phyloP scores from a whole-genome alignment of 1,284 basidiomycete species.

The Peniophora sp. region DNA sequence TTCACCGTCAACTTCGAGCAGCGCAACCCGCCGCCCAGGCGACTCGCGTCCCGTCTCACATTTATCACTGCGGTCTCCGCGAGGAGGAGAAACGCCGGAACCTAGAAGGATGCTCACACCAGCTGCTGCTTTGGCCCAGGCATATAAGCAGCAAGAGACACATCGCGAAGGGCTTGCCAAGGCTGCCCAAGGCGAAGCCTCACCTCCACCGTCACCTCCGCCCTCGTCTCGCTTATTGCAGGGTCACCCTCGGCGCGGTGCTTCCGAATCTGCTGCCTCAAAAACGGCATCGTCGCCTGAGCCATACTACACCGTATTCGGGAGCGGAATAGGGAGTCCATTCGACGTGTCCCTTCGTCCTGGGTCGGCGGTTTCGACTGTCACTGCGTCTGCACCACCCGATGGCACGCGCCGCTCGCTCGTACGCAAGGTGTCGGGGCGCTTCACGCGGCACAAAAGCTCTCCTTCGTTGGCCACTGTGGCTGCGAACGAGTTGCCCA shows the following conservation, averaged over 20 bases:
- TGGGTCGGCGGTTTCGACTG: background rate
- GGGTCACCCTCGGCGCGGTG: background rate
- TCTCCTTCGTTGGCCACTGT: background rate
- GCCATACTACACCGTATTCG: constrained; percentile 51
- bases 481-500: background rate
- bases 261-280: background rate
- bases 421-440: constrained; percentile 11
- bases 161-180: constrained; percentile 20
- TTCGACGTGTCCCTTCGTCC: constrained; percentile 3
- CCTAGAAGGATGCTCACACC: constrained; percentile 36
- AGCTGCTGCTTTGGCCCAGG: constrained; percentile 46
- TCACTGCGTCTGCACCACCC: background rate
- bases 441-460: constrained; percentile 5
- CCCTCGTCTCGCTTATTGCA: background rate
- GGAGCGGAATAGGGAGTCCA: constrained; percentile 29
- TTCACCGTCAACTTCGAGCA: background rate
- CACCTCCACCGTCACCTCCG: background rate
- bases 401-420: constrained; percentile 4
- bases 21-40: background rate
- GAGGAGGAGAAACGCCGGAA: background rate
- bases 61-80: background rate
- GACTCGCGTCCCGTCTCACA: background rate
- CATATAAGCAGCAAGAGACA: constrained; percentile 48
- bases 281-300: constrained; percentile 7
- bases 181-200: constrained; percentile 10